A percentile compares a stretch with the other conserved stretches of the same genome.
These are phyloP conservation scores for Mycena capillaripes DNA, from an alignment of 768 basidiomycete species.

Conservation along the genomic window DNA sequence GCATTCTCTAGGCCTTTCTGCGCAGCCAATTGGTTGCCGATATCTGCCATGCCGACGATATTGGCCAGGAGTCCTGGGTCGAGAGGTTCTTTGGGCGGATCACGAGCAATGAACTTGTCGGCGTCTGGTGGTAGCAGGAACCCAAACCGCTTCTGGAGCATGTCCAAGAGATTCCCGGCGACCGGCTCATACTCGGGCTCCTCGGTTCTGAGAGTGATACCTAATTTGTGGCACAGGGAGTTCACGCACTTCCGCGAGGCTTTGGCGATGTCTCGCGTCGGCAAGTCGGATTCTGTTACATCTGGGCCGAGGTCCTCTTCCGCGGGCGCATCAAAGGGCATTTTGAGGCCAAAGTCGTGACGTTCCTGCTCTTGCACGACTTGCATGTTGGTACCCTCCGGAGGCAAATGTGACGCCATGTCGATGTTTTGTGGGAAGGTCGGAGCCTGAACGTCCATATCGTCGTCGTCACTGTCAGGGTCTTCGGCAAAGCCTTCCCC, in stretches of 20 bases:
- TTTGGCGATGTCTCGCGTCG: neutral
- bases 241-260: neutral
- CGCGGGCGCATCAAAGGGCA: neutral
- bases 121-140: neutral
- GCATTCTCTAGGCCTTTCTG: neutral
- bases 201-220: neutral
- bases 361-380: neutral
- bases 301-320: constrained; percentile 5
- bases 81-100: neutral
- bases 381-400: neutral
- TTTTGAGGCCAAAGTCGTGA: neutral
- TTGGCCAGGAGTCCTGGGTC: neutral
- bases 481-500: neutral
- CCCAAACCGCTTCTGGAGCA: neutral
- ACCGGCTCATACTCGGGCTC: neutral
- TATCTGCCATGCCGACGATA: neutral
- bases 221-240: neutral
- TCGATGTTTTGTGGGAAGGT: neutral
- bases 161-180: neutral
- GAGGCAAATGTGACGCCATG: neutral
- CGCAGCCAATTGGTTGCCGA: neutral
- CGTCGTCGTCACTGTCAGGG: neutral
- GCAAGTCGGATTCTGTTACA: neutral
- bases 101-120: neutral
- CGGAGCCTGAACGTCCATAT: neutral